Base-by-base conservation (phyloP, 2,329 filamentous ascomycete genomes). In the Cladosporium colombiae region DNA sequence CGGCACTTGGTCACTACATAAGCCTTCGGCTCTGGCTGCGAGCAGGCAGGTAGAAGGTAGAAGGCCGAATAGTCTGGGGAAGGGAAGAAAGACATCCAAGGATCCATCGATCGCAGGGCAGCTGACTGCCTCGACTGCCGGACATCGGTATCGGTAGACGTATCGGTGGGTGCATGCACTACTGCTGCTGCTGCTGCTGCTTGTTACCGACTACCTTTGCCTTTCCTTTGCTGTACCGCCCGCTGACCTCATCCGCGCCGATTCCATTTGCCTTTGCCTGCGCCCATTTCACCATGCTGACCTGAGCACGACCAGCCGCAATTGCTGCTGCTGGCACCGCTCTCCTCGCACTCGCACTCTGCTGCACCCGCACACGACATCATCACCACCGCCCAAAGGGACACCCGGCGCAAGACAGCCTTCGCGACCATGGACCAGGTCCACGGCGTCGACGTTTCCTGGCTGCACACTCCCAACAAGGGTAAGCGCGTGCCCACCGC, bases 381-480 rank as follows among this genome's bases (percentile, higher is more conserved):
- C n/a, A 46, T 46, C 40, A 46, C 5, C n/a, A 46, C 40, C 40
- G 23, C 40, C 14, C 5, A 40, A 21, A 21, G 40, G 40, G 40
- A 21, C n/a, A 21, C 40, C 2, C 40, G 40, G 40, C 40, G n/a
- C 40, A 46, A 1, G 18, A 57, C n/a, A 35, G 56, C 56, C n/a
- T 3, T 46, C 6, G 56, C 23, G 37, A 60, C 37, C 52, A 94
- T 94, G 91, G 91, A 94, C 80, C 89, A 90, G 72, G 86, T 91
- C 70, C 88, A 92, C 77, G 89, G 89, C 71, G 86, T 96, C 74
- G 92, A 96, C 80, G 92, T 96, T 75, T 93, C 90, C 79, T 96
- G 92, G 92, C 90, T 96, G 83, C 91, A 95, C 79, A 90, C 91
- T 76, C 87, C 89, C 72, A 88, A 89, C 69, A 93, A 91, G 89